A percentile compares a stretch with the other conserved stretches of the same genome.
phyloP scores from a whole-genome alignment of 1,139 yeast genomes.

The Candida pseudoviswanathii region DNA sequence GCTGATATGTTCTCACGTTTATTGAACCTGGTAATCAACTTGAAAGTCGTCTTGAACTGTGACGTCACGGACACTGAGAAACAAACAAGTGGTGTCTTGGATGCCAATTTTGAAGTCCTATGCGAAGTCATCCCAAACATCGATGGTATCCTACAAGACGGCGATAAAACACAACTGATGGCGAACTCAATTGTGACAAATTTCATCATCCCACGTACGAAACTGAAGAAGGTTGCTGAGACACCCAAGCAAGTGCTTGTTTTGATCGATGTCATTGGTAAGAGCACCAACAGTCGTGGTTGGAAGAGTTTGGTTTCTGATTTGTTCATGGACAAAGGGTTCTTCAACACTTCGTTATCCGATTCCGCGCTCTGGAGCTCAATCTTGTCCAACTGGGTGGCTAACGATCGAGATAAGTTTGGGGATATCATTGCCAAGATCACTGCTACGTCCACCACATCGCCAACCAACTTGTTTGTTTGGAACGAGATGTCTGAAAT shows the following conservation, averaged over 20 bases:
- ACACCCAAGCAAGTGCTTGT: conserved; percentile 36
- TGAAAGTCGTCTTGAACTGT: conserved; percentile 2
- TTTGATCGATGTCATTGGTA: conserved; percentile 42
- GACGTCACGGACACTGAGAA: conserved; percentile 14
- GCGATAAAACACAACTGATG: conserved; percentile 49
- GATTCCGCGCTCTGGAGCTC: conserved; percentile 48
- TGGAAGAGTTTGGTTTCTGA: conserved; percentile 60
- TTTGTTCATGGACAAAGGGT: conserved; percentile 49
- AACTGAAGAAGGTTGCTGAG: conserved; percentile 35
- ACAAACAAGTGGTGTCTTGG: conserved; percentile 26
- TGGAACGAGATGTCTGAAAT: conserved; percentile 77
- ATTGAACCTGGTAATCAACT: conserved; percentile 7
- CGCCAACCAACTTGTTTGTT: conserved; percentile 57
- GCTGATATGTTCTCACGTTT: conserved; percentile 52
- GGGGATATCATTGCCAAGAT: conserved; percentile 54
- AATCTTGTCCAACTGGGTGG: conserved; percentile 58
- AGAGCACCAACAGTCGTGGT: conserved; percentile 37
- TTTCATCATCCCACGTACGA: conserved; percentile 47
- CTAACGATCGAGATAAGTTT: conserved; percentile 59
- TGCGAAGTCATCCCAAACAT: conserved; percentile 41
- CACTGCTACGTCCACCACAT: conserved; percentile 49
- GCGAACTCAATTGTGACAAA: conserved; percentile 48
- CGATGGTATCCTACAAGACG: conserved; percentile 48
- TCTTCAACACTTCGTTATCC: conserved; percentile 38
- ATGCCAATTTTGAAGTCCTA: conserved; percentile 42